Evolutionary conservation across 768 basidiomycete species (phyloP).

Genomic region (Rhodotorula kratochvilovae): DNA sequence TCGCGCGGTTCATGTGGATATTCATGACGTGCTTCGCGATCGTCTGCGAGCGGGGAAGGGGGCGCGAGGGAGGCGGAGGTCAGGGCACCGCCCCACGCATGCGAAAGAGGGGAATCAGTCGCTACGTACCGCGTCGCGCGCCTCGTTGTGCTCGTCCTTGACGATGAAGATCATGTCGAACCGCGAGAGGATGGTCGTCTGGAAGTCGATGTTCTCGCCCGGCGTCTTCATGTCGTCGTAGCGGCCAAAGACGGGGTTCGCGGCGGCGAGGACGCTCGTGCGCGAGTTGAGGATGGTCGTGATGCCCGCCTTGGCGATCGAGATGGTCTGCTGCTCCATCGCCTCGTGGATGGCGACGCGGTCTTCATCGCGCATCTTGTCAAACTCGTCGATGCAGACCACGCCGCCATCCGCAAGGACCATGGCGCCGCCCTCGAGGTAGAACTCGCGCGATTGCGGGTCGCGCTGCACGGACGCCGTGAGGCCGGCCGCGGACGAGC

Average conservation of each 20-base stretch:
- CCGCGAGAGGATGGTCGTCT: conserved; percentile 93
- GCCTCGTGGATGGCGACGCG: conserved; percentile 98
- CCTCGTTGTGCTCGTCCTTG: conserved; percentile 94
- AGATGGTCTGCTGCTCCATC: conserved; percentile 96
- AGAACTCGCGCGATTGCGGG: conserved; percentile 87
- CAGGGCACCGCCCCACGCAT: not conserved
- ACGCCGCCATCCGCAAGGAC: conserved; percentile 97
- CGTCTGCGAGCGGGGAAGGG: conserved; percentile 54
- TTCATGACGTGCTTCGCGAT: conserved; percentile 98
- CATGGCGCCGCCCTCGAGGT: conserved; percentile 98
- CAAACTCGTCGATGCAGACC: conserved; percentile 98
- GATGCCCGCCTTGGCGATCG: conserved; percentile 97
- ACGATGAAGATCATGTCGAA: conserved; percentile 99
- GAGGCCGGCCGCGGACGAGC: conserved; percentile 94
- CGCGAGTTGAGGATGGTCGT: conserved; percentile 94
- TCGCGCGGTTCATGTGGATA: conserved; percentile 92
- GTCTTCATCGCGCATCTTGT: conserved; percentile 99
- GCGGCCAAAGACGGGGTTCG: conserved; percentile 94
- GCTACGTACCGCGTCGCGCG: conserved; percentile 69
- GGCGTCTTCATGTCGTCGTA: conserved; percentile 96
- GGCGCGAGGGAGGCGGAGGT: not conserved
- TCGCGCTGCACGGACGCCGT: conserved; percentile 97
- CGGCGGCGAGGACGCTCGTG: conserved; percentile 91
- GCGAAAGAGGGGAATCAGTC: not conserved
- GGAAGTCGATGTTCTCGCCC: conserved; percentile 97